Evolutionary conservation across 78 protist species (phyloP), one percentile per base, ranked within the genome.

Genomic region (Acrasis kona): DNA sequence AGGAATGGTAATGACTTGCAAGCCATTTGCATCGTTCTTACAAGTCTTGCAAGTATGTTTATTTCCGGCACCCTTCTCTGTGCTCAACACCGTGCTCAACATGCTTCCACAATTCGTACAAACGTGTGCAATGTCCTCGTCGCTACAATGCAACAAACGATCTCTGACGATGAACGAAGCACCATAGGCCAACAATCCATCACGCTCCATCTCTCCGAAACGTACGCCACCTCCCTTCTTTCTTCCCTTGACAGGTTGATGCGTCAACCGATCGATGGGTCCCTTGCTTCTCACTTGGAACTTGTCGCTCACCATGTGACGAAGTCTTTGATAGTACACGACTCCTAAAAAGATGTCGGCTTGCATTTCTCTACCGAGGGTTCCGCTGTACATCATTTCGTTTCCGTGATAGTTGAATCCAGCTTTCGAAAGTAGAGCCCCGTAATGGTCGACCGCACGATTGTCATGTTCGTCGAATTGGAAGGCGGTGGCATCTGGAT

Each of bases 201-300:
- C 99, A 32, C 99, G 95, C 81, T 98, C 99, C 99, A 98, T 98
- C 79, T 98, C 99, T 19, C 99, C 99, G 5, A 97, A 91, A n/a
- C 99, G 98, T 35, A 98, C 91, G 40, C 99, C 97, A 65, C 92
- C 92, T 10, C 85, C 85, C 2, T 38, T 27, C 72, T 95, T 91
- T 35, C 93, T 74, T 10, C 93, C 92, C 65, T 98, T 93, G 78
- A 98, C 76, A 9, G 99, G 99, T 89, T 98, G 99, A 27, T 77
- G 84, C 5, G 99, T 96, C 32, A 85, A 31, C 2, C 27, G 5
- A 82, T 95, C 75, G 27, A 93, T 81, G 27, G 91, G 92, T n/a
- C 99, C 98, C 0, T 76, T 71, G 27, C 96, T 65, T 2, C 99
- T 80, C n/a, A 96, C 99, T 65, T 97, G 99, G 87, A 72, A 90